Evolutionary conservation across 352 stramenopile species (phyloP), one percentile per base, ranked within the genome.

Genomic region (Globisporangium cystogenes): DNA sequence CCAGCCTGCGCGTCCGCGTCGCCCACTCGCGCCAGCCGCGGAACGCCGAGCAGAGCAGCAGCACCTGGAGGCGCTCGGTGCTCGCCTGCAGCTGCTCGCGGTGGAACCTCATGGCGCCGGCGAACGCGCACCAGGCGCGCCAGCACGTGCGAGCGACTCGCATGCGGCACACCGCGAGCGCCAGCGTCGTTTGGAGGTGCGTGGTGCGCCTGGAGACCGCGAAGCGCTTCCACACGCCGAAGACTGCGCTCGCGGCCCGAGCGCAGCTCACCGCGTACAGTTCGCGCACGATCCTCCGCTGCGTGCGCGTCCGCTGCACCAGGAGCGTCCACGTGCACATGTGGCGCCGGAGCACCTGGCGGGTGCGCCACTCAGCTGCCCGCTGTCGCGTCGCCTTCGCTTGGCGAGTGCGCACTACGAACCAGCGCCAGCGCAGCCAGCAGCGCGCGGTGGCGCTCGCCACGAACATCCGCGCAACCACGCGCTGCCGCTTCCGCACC

Each of bases 41-140:
- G 39, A 89, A 85, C 0, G 46, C 55, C 7, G 75, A 86, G 47
- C 73, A 87, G 24, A 89, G 45, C n/a, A 77, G 27, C 26, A 87
- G 57, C 1, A 87, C 62, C 24, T 87, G 75, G 1, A 87, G 65
- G 37, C 78, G 59, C 48, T 89, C 73, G 0, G 76, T 87, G 31
- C 75, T 76, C 12, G 65, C 54, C 29, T 87, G 75, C 1, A 87
- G 51, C 20, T 82, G 61, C 2, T 54, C 51, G 12, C 75, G 63
- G 44, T 75, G 62, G 15, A 27, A 47, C 20, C 46, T 33, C 16
- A 82, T 49, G 0, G 49, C 20, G 5, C 1, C 7, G 1, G 72
- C 60, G 26, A 67, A 67, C 0, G 20, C 46, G 39, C 55, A 66
- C 75, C 75, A 86, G 18, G 52, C 33, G 1, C 10, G 7, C 31